Evolutionary conservation across 352 stramenopile genomes (phyloP), one percentile per base, ranked within the genome.

Genomic region (Phytophthora foliorum): DNA sequence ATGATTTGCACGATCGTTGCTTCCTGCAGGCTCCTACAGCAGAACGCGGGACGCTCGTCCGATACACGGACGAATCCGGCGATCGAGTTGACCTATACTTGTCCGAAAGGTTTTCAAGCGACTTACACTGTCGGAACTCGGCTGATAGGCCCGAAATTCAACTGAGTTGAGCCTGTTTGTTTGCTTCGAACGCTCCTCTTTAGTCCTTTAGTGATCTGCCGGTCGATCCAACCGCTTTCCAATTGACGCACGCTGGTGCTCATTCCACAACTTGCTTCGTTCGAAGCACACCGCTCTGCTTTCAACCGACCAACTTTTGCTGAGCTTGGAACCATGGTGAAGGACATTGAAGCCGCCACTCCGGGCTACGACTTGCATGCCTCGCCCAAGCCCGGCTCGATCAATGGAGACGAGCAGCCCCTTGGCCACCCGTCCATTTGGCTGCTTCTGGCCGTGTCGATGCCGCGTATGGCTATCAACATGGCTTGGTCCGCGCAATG

Each of bases 401-500:
- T 54, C 29, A 64, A 74, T 14, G 66, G n/a, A n/a, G n/a, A n/a
- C n/a, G n/a, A n/a, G n/a, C n/a, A 77, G 44, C 66, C 53, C 31
- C 6, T 86, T 6, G 6, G 56, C 36, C 59, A 74, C 59, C 66
- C 66, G 59, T 74, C 66, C 4, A 70, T 74, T 58, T 64, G 65
- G 65, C 31, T 73, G 51, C 34, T 73, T 16, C 51, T 73, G 10
- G 65, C 65, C 0, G 58, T 68, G 22, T 74, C 66, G 31, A 74
- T 74, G 59, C 66, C 66, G 19, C 66, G 66, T 69, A 74, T 74
- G 66, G 66, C 66, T 24, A 69, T 74, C 53, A 36, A 74, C 14
- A 74, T 74, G 66, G 66, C 66, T 22, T 74, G 66, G 66, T 74
- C 66, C 14, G 66, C 66, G 0, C 66, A 74, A 19, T 74, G 66